A percentile compares a stretch with the other conserved stretches of the same genome.
Conservation (phyloP, 345 rosid species). For the Corchorus capsularis region DNA sequence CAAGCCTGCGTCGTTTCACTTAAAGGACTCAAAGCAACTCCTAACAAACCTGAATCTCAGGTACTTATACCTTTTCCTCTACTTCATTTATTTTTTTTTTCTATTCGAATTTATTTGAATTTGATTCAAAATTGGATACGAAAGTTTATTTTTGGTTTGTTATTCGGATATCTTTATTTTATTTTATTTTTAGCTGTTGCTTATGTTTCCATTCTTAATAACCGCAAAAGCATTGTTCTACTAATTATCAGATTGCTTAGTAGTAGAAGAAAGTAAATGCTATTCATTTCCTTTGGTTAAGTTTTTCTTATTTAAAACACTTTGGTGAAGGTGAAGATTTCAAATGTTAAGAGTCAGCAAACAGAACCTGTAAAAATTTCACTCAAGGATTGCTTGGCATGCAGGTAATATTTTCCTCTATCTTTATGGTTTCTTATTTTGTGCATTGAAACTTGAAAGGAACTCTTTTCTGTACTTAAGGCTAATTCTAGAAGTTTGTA, state of each 20-base stretch:
- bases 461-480: not conserved
- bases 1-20: conserved; percentile 83
- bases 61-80: conserved; percentile 25
- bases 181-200: too few relatives aligned
- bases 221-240: too few relatives aligned
- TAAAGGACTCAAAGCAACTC: conserved; percentile 52
- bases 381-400: conserved; percentile 95
- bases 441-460: not conserved
- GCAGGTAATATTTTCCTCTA: conserved; percentile 59
- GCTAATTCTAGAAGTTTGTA: not conserved
- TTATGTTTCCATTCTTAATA: too few relatives aligned
- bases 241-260: too few relatives aligned
- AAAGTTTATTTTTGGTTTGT: too few relatives aligned
- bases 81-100: not conserved
- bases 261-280: too few relatives aligned
- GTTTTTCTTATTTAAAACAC: not conserved
- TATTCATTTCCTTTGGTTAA: too few relatives aligned
- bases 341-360: conserved; percentile 41
- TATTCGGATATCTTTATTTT: too few relatives aligned
- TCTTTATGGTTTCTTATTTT: not conserved
- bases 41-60: conserved; percentile 51
- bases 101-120: not conserved
- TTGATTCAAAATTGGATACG: too few relatives aligned
- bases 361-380: conserved; percentile 83
- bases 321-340: conserved; percentile 44